phyloP scores from a whole-genome alignment of 108 stramenopile genomes.

The Cyclotella choctawhatcheeana region DNA sequence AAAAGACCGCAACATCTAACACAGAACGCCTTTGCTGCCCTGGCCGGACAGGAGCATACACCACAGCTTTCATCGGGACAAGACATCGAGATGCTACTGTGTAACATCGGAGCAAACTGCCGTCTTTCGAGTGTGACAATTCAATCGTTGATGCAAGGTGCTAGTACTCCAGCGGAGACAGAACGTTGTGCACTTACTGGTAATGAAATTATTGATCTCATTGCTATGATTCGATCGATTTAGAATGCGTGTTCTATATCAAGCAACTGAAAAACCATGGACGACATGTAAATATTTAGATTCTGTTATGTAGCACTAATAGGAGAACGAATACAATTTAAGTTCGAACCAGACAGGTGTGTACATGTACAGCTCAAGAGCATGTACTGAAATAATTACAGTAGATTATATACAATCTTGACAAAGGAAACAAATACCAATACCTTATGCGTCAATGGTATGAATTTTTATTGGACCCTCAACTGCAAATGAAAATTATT shows the following conservation, averaged over 20 bases:
- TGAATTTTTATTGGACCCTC: no score
- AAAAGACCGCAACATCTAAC: not conserved
- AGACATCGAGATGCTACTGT: slow-evolving; percentile 6
- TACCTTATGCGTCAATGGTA: no score
- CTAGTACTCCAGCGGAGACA: not conserved
- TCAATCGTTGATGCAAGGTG: slow-evolving; percentile 18
- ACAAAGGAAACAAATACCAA: no score
- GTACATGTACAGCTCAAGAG: no score
- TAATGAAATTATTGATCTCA: slow-evolving; percentile 10
- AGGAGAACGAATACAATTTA: no score
- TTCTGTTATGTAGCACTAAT: no score
- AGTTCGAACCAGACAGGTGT: no score
- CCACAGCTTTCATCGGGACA: not conserved
- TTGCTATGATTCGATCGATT: slow-evolving; percentile 18
- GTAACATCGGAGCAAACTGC: slow-evolving; percentile 8
- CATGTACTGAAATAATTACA: no score
- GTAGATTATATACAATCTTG: no score
- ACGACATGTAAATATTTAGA: not conserved
- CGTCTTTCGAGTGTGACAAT: slow-evolving; percentile 7
- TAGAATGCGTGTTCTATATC: not conserved
- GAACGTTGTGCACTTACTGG: not conserved
- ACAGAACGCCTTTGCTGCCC: slow-evolving; percentile 8
- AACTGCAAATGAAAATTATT: no score
- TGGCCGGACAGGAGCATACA: not conserved
- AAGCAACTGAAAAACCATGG: not conserved